Evolutionary conservation across 1,284 basidiomycete genomes (phyloP).

Genomic region (Heterobasidion parviporum): DNA sequence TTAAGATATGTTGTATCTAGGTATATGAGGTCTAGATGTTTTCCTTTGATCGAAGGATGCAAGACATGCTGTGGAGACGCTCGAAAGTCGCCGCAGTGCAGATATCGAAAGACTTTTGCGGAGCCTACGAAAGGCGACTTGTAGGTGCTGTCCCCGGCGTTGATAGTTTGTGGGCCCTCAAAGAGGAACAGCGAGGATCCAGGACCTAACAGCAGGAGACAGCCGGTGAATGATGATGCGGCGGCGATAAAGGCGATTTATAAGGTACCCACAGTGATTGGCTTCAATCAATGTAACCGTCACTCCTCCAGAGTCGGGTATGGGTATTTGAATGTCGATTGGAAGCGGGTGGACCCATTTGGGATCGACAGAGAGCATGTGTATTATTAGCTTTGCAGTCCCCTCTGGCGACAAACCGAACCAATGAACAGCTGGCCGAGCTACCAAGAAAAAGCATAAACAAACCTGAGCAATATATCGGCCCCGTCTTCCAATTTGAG

Average conservation of each 20-base stretch:
- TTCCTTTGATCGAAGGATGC: conserved; percentile 76
- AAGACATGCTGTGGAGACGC: conserved; percentile 79
- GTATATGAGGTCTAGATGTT: conserved; percentile 81
- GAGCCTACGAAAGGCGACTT: conserved; percentile 68
- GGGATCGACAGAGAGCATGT: conserved; percentile 82
- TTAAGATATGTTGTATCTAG: conserved; percentile 97
- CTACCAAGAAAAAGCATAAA: not conserved
- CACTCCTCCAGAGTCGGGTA: conserved; percentile 84
- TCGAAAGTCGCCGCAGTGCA: conserved; percentile 95
- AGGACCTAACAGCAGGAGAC: conserved; percentile 43
- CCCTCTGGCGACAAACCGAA: conserved; percentile 30
- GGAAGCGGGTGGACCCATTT: conserved; percentile 86
- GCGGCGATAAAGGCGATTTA: too few species aligned
- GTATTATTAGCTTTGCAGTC: conserved; percentile 85
- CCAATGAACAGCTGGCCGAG: not conserved
- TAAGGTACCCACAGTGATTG: conserved; percentile 72
- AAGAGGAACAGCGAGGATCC: conserved; percentile 93
- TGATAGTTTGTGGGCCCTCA: conserved; percentile 82
- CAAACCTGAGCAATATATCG: conserved; percentile 84
- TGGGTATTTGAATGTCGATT: conserved; percentile 64
- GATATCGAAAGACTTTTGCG: conserved; percentile 70
- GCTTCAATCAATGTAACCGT: conserved; percentile 92
- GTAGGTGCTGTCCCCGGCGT: conserved; percentile 78
- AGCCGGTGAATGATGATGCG: too few species aligned
- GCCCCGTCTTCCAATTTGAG: conserved; percentile 82